Conservation (phyloP, 345 rosid species). For the Syzygium aqueum region DNA sequence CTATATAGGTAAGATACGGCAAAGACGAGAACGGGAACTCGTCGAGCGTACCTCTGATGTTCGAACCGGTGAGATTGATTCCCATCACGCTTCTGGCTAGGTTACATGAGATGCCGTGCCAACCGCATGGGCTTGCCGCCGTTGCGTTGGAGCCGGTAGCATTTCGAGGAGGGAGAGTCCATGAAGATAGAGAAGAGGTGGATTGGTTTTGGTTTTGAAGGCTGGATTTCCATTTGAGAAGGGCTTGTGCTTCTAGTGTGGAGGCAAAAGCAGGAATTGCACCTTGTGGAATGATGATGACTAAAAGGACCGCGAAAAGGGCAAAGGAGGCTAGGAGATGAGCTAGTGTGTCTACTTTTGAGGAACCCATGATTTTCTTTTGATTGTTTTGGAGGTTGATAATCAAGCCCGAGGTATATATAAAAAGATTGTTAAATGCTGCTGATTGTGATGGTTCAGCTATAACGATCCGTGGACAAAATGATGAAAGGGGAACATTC, state of each 20-base stretch:
- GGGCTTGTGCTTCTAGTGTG: not conserved
- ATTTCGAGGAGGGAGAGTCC: not conserved
- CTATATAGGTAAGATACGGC: constrained; percentile 11
- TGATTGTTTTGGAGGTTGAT: not conserved
- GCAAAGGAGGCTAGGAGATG: not conserved
- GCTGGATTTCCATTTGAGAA: not conserved
- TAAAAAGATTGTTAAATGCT: not conserved
- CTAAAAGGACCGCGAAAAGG: not conserved
- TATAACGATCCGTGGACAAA: too few species aligned
- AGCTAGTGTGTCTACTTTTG: not conserved
- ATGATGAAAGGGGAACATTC: not conserved
- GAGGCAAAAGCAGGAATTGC: not conserved
- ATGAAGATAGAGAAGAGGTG: not conserved
- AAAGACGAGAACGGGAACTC: constrained; percentile 11
- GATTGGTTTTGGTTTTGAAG: not conserved
- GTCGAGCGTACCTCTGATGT: constrained; percentile 11
- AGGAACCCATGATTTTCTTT: not conserved
- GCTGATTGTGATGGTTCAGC: not conserved
- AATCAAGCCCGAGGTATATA: not conserved
- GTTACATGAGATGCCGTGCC: constrained; percentile 8
- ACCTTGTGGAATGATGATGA: not conserved
- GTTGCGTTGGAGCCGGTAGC: not conserved
- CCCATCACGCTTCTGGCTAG: not conserved
- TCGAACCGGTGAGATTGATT: constrained; percentile 11
- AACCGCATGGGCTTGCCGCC: not conserved